Evolutionary conservation across 345 rosid species (phyloP).

Genomic region (Bruguiera gymnorhiza): DNA sequence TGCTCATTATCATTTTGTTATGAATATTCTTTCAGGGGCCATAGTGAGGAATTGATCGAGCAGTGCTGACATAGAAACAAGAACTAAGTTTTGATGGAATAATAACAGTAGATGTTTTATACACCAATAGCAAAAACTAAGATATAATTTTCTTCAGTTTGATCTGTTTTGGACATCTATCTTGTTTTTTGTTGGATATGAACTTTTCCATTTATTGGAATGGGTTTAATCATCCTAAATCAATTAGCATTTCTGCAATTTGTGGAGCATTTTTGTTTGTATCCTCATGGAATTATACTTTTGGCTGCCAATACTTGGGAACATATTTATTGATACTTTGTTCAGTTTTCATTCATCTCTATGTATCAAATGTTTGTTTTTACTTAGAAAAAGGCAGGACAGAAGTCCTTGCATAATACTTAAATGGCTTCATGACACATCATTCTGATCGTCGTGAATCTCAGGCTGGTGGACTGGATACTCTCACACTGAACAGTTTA

Average conservation of each 20-base stretch:
- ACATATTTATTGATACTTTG: not conserved
- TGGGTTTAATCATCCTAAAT: too few species aligned
- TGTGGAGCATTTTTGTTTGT: too few species aligned
- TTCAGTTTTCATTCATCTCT: not conserved
- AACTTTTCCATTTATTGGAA: too few species aligned
- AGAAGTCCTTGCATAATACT: not conserved
- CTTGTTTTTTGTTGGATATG: too few species aligned
- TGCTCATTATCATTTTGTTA: constrained; percentile 1
- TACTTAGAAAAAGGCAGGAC: not conserved
- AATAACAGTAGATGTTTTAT: too few species aligned
- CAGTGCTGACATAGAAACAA: too few species aligned
- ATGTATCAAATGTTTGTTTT: not conserved
- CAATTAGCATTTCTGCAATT: too few species aligned
- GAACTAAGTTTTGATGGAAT: too few species aligned
- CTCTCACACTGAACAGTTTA: constrained; percentile 77
- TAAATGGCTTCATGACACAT: not conserved
- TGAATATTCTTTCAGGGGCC: not conserved
- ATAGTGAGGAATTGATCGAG: not conserved
- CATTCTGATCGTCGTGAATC: constrained; percentile 1
- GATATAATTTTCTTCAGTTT: too few species aligned
- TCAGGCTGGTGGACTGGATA: constrained; percentile 95
- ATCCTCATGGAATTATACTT: not conserved
- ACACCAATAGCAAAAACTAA: too few species aligned
- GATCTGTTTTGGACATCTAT: too few species aligned
- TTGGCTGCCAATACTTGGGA: too few species aligned